Evolutionary conservation across 1,139 yeast genomes (phyloP).

Genomic region (Blastobotrys capitulatus): DNA sequence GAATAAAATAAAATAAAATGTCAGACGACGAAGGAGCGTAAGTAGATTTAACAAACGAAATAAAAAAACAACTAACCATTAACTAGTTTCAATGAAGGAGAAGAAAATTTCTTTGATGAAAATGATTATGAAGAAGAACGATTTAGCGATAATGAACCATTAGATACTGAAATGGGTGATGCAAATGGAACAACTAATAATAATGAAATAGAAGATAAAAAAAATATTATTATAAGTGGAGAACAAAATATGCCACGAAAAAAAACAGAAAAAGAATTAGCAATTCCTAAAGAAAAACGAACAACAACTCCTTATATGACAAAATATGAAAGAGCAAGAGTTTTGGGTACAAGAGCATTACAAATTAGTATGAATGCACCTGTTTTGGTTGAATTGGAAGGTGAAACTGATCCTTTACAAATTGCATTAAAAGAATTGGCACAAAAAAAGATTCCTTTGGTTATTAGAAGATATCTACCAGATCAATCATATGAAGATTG

Average conservation of each 20-base stretch:
- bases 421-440: constrained; percentile 96
- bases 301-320: constrained; percentile 98
- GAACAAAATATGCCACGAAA: constrained; percentile 45
- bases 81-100: constrained; percentile 56
- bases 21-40: constrained; percentile 14
- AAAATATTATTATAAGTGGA: constrained; percentile 31
- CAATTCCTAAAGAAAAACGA: constrained; percentile 83
- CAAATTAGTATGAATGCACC: constrained; percentile 98
- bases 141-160: constrained; percentile 54
- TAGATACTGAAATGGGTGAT: constrained; percentile 38
- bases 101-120: constrained; percentile 66
- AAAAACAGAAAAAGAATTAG: constrained; percentile 71
- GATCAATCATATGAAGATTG: constrained; percentile 98
- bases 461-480: constrained; percentile 91
- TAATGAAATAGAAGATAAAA: constrained; percentile 65
- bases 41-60: not conserved
- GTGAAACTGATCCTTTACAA: constrained; percentile 98
- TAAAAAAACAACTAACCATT: not conserved
- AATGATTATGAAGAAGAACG: constrained; percentile 61
- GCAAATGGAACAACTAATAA: constrained; percentile 22
- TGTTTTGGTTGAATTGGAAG: constrained; percentile 94
- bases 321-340: constrained; percentile 94
- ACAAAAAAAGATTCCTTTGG: constrained; percentile 91
- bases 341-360: constrained; percentile 89
- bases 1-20: not conserved